Conservation (phyloP, 2,329 filamentous ascomycete genomes). For the Lachnum nothofagi region DNA sequence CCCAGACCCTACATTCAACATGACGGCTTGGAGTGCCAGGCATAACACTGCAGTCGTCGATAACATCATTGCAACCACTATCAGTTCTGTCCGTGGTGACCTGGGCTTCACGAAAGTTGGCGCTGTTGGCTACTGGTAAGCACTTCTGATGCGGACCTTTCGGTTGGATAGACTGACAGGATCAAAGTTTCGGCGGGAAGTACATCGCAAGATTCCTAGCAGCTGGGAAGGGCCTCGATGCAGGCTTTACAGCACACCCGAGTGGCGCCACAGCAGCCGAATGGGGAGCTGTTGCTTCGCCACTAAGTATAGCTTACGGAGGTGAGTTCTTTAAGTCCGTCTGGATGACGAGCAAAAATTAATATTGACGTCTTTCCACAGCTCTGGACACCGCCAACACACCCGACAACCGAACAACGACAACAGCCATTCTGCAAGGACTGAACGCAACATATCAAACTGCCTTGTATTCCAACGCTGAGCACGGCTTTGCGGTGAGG, state of each 20-base stretch:
- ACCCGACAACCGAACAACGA: conserved; percentile 11
- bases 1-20: conserved; percentile 36
- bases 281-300: conserved; percentile 50
- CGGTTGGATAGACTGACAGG: conserved; percentile 6
- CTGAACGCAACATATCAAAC: conserved; percentile 60
- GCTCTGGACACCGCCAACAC: conserved; percentile 35
- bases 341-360: not conserved
- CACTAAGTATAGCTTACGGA: conserved; percentile 58
- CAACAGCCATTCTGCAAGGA: conserved; percentile 52
- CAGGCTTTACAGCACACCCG: conserved; percentile 60
- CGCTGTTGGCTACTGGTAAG: conserved; percentile 54
- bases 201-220: conserved; percentile 51
- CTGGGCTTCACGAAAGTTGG: conserved; percentile 50
- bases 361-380: conserved; percentile 24
- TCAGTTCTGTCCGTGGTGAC: conserved; percentile 43
- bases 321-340: conserved; percentile 34
- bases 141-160: not conserved
- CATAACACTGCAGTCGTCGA: conserved; percentile 42
- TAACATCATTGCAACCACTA: conserved; percentile 42
- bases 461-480: conserved; percentile 61
- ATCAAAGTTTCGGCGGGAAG: conserved; percentile 50
- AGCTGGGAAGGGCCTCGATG: conserved; percentile 47
- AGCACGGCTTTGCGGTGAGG: conserved; percentile 71
- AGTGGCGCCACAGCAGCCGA: conserved; percentile 56
- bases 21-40: conserved; percentile 37